Conservation (phyloP, 116 monocot species). For the Iris pallida region DNA sequence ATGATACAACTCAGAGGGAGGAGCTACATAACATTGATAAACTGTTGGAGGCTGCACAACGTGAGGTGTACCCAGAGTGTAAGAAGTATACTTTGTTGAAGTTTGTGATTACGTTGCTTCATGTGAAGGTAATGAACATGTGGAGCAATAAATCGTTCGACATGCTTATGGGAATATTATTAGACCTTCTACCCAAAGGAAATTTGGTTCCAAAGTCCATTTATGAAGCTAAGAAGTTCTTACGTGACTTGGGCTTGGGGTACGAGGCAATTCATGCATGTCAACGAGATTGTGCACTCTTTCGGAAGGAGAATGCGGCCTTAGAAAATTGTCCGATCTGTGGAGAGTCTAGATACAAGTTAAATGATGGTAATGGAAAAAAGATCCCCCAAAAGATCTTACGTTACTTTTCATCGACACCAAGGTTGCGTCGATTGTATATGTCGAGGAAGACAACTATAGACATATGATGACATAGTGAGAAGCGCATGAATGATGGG, state of each 20-base stretch:
- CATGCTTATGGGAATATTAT: not conserved
- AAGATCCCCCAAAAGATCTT: not conserved
- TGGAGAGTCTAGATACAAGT: not conserved
- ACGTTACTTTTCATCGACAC: too few relatives aligned
- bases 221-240: not conserved
- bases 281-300: too few relatives aligned
- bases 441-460: too few relatives aligned
- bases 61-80: not conserved
- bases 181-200: not conserved
- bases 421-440: too few relatives aligned
- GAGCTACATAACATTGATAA: too few relatives aligned
- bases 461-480: too few relatives aligned
- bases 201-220: not conserved
- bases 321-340: not conserved
- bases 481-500: too few relatives aligned
- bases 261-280: not conserved
- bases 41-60: too few relatives aligned
- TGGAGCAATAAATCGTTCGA: not conserved
- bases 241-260: not conserved
- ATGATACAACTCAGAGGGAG: not conserved
- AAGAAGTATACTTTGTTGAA: not conserved
- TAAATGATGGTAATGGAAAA: not conserved
- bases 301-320: not conserved
- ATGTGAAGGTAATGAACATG: not conserved
- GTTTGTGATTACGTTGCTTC: not conserved